Evolutionary conservation across 768 basidiomycete genomes (phyloP), one percentile per base, ranked within the genome.

Genomic region (Chalciporus pseudorubinellus): DNA sequence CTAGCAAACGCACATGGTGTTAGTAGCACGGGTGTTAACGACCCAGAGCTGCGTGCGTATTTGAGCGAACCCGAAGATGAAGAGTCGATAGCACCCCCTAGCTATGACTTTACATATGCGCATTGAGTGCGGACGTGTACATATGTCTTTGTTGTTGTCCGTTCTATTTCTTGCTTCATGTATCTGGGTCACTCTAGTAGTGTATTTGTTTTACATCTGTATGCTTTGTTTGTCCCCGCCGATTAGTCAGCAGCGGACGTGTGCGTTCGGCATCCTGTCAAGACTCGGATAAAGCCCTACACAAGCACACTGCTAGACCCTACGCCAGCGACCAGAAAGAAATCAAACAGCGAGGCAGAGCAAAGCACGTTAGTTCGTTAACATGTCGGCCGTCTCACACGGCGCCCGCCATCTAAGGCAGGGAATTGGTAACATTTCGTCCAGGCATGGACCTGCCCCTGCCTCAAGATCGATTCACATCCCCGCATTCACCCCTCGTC

Each of bases 401-500:
- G 63, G 66, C 13, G 19, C 22, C 24, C 68, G 63, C 50, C 60
- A 59, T n/a, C 58, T 68, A 33, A 63, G 48, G 51, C 59, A 55
- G 52, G 61, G 65, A 3, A 46, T 70, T 9, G 58, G 59, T 19
- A 14, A 59, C 22, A 49, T 40, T 8, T 18, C 24, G 13, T 29
- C 33, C 34, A 49, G 39, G 46, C 53, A 51, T 14, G 33, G 42
- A 31, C 24, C 18, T 20, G 3, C 31, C 39, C 44, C 31, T 14
- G 45, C 4, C 38, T 51, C 73, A 28, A 74, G 81, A 46, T 70
- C 72, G 29, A 66, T 84, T 41, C 79, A 83, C 62, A 69, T 76
- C 6, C 71, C 72, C 8, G 68, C 77, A 19, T 72, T 63, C 53
- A 48, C 70, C n/a, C 70, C 73, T 38, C 63, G 71, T 16, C 64